Conservation (phyloP, 441 rosid species). For the Populus hybrid region DNA sequence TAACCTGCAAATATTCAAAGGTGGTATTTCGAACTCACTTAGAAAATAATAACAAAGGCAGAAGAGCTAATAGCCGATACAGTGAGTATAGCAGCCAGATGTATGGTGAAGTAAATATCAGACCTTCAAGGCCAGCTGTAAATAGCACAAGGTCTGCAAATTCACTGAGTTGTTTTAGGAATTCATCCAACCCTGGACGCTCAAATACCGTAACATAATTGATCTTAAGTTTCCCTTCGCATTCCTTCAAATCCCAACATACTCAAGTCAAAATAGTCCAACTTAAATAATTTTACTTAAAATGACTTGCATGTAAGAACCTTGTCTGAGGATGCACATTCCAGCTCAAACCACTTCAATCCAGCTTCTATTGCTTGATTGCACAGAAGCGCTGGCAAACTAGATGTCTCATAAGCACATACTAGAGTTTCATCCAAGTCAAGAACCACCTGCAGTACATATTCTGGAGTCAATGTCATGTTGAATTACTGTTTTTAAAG, state of each 20-base stretch:
- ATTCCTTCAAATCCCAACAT: constrained; percentile 25
- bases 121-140: constrained; percentile 99
- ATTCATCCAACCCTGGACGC: constrained; percentile 88
- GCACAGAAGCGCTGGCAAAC: constrained; percentile 54
- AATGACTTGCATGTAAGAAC: constrained; percentile 31
- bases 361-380: constrained; percentile 73
- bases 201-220: constrained; percentile 90
- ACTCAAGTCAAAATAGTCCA: constrained; percentile 24
- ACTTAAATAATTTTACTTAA: not conserved
- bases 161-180: constrained; percentile 62
- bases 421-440: constrained; percentile 95
- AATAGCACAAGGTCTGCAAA: constrained; percentile 87
- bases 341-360: constrained; percentile 76
- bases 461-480: not conserved
- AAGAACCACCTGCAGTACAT: constrained; percentile 65
- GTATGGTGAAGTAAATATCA: constrained; percentile 8
- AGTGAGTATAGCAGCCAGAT: not conserved
- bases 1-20: constrained; percentile 49
- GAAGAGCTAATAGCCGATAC: not conserved
- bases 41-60: constrained; percentile 1
- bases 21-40: not conserved
- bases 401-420: constrained; percentile 80
- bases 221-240: constrained; percentile 42
- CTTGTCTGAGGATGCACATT: constrained; percentile 82
- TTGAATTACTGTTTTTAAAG: not conserved